Base-by-base conservation (phyloP, 495 filamentous ascomycete species). In the Collariella sp. region DNA sequence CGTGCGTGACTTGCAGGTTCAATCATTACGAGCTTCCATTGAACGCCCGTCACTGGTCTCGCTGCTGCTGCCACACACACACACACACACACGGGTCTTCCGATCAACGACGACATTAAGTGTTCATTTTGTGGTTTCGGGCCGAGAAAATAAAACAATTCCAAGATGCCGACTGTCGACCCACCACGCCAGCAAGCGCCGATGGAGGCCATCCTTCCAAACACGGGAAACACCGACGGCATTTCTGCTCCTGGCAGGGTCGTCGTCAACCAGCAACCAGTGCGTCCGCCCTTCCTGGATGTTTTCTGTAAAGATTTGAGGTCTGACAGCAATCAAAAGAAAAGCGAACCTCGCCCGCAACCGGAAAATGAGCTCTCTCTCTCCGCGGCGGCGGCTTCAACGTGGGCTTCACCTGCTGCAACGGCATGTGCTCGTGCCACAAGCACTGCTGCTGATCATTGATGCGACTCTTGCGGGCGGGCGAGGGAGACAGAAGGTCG, bases 131-230 rank as follows among this genome's bases (percentile, higher is more conserved):
- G n/a, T n/a, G n/a, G n/a, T n/a, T n/a, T n/a, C n/a, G 26, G 9
- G 26, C 9, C 26, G 26, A 44, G 29, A 53, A 36, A n/a, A 5
- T 18, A 38, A 38, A 57, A 45, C 26, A 64, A 24, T 20, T 15
- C 2, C 41, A 43, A 7, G 7, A 50, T 61, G 62, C 62, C 62
- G 19, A 55, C 58, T 16, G 50, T 55, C 35, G 36, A 62, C 12
- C 16, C 56, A 11, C 62, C 62, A 33, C 50, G 35, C 18, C 56
- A 65, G 52, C 60, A 65, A 34, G 60, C 46, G 36, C 62, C 59
- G 34, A 65, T 62, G 60, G 57, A 65, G 52, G 62, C 56, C 15
- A 18, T 33, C 3, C 24, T 46, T n/a, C n/a, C n/a, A n/a, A n/a
- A n/a, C n/a, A n/a, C n/a, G n/a, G n/a, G n/a, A n/a, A n/a, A n/a